Conservation (phyloP, 352 stramenopile species). For the Phytophthora pluvialis region DNA sequence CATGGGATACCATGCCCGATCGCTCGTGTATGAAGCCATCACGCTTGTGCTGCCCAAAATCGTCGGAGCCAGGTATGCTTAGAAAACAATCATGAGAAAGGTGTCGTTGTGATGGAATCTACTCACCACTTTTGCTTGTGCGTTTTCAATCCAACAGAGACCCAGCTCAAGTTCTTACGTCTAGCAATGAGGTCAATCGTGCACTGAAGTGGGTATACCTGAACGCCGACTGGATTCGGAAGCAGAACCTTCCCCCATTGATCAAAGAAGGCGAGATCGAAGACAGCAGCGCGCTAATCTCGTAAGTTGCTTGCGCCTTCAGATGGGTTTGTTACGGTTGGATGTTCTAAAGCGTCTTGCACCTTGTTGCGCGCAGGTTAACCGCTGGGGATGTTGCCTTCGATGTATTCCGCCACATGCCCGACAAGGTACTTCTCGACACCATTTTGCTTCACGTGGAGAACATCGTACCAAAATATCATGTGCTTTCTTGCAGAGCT, state of each 20-base stretch:
- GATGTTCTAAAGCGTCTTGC: constrained; percentile 1
- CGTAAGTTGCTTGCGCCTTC: constrained; percentile 35
- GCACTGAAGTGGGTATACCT: constrained; percentile 90
- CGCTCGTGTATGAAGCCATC: constrained; percentile 81
- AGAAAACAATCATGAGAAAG: not conserved
- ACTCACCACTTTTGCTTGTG: constrained; percentile 10
- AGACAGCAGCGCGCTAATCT: constrained; percentile 35
- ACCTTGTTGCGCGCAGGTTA: constrained; percentile 46
- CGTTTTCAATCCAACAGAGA: constrained; percentile 47
- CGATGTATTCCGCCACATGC: constrained; percentile 88
- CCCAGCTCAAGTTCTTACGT: constrained; percentile 69
- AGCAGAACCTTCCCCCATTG: constrained; percentile 62
- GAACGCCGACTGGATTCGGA: constrained; percentile 87
- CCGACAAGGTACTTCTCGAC: constrained; percentile 67
- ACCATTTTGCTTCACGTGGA: not conserved
- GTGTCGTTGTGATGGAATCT: not conserved
- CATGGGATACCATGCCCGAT: constrained; percentile 61
- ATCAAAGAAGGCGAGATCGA: constrained; percentile 29
- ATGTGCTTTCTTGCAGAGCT: constrained; percentile 18
- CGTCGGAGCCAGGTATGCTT: constrained; percentile 55
- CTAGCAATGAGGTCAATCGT: constrained; percentile 69
- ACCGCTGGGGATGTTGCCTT: constrained; percentile 66
- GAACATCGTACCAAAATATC: not conserved
- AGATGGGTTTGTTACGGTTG: not conserved
- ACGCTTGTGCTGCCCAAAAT: constrained; percentile 82